A percentile compares a stretch with the other conserved stretches of the same genome.
These are phyloP conservation scores for Geranium incanum DNA, from an alignment of 441 rosid species.

Conservation along the genomic window DNA sequence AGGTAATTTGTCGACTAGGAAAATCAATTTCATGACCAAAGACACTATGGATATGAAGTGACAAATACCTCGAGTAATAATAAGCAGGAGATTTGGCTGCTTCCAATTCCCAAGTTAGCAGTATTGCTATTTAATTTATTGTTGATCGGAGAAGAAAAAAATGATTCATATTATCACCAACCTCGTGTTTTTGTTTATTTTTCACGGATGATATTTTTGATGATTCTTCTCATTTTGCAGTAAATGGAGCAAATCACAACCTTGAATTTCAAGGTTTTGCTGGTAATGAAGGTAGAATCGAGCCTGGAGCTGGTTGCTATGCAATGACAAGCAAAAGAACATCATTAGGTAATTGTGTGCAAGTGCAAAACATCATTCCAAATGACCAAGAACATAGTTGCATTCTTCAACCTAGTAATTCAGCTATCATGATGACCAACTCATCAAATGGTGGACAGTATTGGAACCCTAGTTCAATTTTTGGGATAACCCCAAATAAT, in stretches of 20 bases:
- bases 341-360: conserved; percentile 24
- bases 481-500: neutral
- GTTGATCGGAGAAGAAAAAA: too few relatives aligned
- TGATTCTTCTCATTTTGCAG: conserved; percentile 21
- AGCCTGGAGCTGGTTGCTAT: conserved; percentile 14
- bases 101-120: too few relatives aligned
- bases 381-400: conserved; percentile 21
- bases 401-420: conserved; percentile 11
- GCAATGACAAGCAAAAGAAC: conserved; percentile 26
- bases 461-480: conserved; percentile 17
- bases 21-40: too few relatives aligned
- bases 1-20: neutral
- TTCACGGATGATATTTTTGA: neutral
- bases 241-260: neutral
- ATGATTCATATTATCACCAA: too few relatives aligned
- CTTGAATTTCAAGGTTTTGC: neutral
- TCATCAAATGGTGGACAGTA: conserved; percentile 19
- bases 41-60: too few relatives aligned
- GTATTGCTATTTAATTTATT: too few relatives aligned
- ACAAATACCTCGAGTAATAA: too few relatives aligned
- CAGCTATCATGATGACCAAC: conserved; percentile 16
- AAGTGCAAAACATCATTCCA: neutral
- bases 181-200: too few relatives aligned
- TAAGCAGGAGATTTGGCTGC: too few relatives aligned
- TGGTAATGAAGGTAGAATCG: conserved; percentile 16